These are phyloP conservation scores for Decorospora gaudefroyi DNA, from an alignment of 2,329 filamentous ascomycete species.

Conservation along the genomic window DNA sequence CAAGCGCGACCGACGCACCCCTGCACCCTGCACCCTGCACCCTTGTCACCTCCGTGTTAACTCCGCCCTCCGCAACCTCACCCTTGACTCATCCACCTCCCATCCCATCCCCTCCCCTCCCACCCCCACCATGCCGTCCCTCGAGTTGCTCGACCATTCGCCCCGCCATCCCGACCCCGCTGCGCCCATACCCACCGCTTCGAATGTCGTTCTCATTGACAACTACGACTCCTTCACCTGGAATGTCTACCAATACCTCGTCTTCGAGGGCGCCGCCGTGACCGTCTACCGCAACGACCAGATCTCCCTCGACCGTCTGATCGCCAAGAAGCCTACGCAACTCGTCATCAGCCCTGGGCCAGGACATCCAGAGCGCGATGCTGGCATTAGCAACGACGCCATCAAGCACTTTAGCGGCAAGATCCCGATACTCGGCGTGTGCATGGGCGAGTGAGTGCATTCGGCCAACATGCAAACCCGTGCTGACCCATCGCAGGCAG, in stretches of 20 bases:
- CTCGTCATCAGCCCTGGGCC: conserved; percentile 94
- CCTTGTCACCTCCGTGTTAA: conserved; percentile 18
- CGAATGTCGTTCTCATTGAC: conserved; percentile 93
- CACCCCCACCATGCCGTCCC: conserved; percentile 48
- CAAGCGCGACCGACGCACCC: too few species aligned
- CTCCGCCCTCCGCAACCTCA: conserved; percentile 21
- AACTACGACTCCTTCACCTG: conserved; percentile 99
- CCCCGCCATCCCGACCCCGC: conserved; percentile 80
- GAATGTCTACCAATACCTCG: conserved; percentile 98
- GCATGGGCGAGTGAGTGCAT: conserved; percentile 83
- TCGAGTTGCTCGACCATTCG: conserved; percentile 74
- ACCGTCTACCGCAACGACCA: conserved; percentile 92
- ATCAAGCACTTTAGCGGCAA: conserved; percentile 92
- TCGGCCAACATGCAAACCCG: not conserved
- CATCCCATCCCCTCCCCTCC: conserved; percentile 2
- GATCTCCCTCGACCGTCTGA: conserved; percentile 80
- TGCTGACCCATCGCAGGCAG: conserved; percentile 60
- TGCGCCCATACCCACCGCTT: conserved; percentile 73
- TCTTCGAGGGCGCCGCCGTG: conserved; percentile 91
- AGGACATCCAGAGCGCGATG: conserved; percentile 88
- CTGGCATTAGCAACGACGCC: conserved; percentile 88
- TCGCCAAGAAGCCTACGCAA: conserved; percentile 84
- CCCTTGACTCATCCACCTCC: conserved; percentile 25
- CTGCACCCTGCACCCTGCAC: not conserved
- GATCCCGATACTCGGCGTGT: conserved; percentile 94